These are phyloP conservation scores for Microthlaspi erraticum DNA, from an alignment of 345 rosid genomes.

Conservation along the genomic window DNA sequence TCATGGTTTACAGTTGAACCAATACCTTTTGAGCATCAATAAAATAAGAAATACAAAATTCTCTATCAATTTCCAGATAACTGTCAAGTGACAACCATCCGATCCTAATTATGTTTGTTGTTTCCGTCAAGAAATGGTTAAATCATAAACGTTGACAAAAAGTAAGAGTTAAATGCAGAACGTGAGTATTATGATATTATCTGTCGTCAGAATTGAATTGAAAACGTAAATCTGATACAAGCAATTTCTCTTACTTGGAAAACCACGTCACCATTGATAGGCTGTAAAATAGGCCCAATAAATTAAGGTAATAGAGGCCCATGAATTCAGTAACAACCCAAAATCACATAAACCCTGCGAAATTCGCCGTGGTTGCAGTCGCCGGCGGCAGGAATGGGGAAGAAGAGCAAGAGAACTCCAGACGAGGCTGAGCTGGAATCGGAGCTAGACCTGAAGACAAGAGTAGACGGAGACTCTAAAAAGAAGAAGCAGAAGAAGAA, in stretches of 20 bases:
- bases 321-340: constrained; percentile 26
- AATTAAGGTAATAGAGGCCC: neutral
- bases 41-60: neutral
- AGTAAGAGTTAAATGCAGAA: too few relatives aligned
- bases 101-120: constrained; percentile 3
- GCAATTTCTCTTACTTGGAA: neutral
- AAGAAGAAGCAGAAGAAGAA: constrained; percentile 31
- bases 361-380: constrained; percentile 27
- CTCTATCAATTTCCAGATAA: neutral
- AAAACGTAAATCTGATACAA: neutral
- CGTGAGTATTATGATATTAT: neutral
- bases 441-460: constrained; percentile 37
- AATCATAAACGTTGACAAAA: neutral
- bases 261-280: neutral
- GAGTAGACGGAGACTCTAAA: constrained; percentile 16
- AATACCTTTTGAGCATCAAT: constrained; percentile 10
- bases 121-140: neutral
- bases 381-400: constrained; percentile 62
- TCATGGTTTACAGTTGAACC: constrained; percentile 32
- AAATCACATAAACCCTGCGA: constrained; percentile 39
- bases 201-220: neutral
- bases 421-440: constrained; percentile 33
- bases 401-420: constrained; percentile 49
- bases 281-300: neutral
- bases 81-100: neutral